Conservation (phyloP, 129 eudicot species). For the Centrapalus pauciflorus region DNA sequence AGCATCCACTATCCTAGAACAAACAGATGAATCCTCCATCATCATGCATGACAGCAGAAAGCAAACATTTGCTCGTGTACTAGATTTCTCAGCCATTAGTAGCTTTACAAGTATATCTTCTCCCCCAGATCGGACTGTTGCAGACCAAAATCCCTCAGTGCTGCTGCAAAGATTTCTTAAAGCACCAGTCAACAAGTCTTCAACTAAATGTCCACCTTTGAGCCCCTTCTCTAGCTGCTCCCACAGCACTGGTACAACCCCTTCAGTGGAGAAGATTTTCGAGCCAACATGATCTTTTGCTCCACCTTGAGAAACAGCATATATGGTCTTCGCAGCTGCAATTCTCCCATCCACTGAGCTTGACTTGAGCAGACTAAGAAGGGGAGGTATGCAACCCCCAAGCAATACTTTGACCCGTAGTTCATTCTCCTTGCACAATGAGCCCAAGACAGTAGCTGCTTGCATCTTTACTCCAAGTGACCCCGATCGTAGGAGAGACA, state of each 20-base stretch:
- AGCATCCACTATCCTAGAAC: constrained; percentile 63
- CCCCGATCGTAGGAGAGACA: constrained; percentile 91
- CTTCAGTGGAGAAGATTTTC: constrained; percentile 97
- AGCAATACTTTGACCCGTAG: constrained; percentile 87
- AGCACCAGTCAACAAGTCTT: constrained; percentile 89
- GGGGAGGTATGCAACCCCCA: constrained; percentile 98
- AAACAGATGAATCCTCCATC: constrained; percentile 95
- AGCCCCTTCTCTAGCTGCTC: constrained; percentile 76
- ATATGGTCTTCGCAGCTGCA: constrained; percentile 89
- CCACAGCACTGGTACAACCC: constrained; percentile 97
- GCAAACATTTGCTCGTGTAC: constrained; percentile 91
- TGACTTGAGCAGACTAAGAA: constrained; percentile 86
- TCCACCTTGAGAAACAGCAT: constrained; percentile 98
- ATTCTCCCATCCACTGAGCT: constrained; percentile 89
- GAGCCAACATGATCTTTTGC: constrained; percentile 96
- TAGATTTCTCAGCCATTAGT: constrained; percentile 64
- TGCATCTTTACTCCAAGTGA: constrained; percentile 89
- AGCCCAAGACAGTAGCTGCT: constrained; percentile 88
- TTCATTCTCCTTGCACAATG: constrained; percentile 96
- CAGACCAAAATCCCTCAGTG: constrained; percentile 95
- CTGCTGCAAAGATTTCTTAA: constrained; percentile 76
- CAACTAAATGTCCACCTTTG: constrained; percentile 76
- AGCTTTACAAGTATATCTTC: constrained; percentile 85
- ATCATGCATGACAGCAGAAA: constrained; percentile 81
- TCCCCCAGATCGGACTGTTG: constrained; percentile 86